Conservation (phyloP, 73 alveolate genomes). For the Paramecium sonneborni region DNA sequence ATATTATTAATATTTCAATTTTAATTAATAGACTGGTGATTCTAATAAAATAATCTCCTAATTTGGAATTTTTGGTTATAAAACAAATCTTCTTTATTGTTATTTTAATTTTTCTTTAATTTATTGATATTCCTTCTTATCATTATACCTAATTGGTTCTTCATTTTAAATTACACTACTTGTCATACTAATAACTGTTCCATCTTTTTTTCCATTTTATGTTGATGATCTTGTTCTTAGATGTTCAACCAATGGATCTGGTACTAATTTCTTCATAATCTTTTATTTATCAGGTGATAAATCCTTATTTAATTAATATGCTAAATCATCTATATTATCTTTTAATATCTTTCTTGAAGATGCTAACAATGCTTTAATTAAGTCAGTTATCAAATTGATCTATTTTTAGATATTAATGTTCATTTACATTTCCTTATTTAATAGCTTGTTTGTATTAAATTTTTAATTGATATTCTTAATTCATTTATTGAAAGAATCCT, state of each 20-base stretch:
- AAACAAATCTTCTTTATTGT: background rate
- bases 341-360: constrained; percentile 26
- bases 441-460: background rate
- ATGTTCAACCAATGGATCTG: background rate
- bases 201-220: constrained; percentile 28
- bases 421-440: constrained; percentile 20
- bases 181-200: background rate
- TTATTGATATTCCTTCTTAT: background rate
- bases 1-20: background rate
- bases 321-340: constrained; percentile 42
- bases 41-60: background rate
- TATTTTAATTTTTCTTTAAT: background rate
- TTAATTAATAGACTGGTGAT: constrained; percentile 18
- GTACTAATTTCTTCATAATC: background rate
- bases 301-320: background rate
- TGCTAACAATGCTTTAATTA: constrained; percentile 2
- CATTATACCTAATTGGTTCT: background rate
- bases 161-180: background rate
- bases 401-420: background rate
- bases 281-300: background rate
- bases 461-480: constrained; percentile 4
- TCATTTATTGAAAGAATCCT: background rate
- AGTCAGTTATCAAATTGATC: constrained; percentile 23
- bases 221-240: constrained; percentile 42
- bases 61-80: background rate